A percentile compares a stretch with the other conserved stretches of the same genome.
Conservation (phyloP, 2,329 filamentous ascomycete species). For the Periconia macrospinosa region DNA sequence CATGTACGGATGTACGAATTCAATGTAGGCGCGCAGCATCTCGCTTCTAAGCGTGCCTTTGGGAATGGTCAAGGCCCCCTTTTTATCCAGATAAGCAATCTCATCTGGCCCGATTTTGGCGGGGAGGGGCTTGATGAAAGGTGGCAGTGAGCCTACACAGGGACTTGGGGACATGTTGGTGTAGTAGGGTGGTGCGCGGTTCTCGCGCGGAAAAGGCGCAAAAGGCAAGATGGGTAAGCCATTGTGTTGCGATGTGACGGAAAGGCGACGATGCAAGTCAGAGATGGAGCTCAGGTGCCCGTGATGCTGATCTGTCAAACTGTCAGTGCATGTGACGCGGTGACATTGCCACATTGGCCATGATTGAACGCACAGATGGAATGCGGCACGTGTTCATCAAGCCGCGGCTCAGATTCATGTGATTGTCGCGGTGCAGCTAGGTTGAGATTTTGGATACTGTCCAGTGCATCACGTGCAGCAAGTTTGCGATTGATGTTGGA, state of each 20-base stretch:
- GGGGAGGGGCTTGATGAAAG: conserved; percentile 81
- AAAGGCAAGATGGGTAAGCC: conserved; percentile 39
- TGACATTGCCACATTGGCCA: not conserved
- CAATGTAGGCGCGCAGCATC: conserved; percentile 77
- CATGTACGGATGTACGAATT: conserved; percentile 94
- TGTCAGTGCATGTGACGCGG: conserved; percentile 22
- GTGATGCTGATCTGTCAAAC: conserved; percentile 51
- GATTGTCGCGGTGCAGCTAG: conserved; percentile 39
- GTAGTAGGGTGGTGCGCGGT: conserved; percentile 39
- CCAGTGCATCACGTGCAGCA: conserved; percentile 42
- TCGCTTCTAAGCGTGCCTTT: conserved; percentile 72
- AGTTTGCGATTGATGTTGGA: conserved; percentile 40
- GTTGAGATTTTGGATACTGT: conserved; percentile 35
- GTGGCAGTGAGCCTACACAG: conserved; percentile 53
- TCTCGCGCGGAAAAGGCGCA: conserved; percentile 35
- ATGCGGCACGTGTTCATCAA: conserved; percentile 63
- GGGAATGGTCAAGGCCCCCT: conserved; percentile 82
- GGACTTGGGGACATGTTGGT: conserved; percentile 53
- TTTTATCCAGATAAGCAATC: conserved; percentile 77
- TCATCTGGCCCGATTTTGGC: conserved; percentile 77
- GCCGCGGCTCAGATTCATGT: conserved; percentile 51
- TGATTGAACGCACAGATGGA: conserved; percentile 58
- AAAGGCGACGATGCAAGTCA: conserved; percentile 50
- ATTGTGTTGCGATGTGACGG: conserved; percentile 42
- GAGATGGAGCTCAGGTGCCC: conserved; percentile 40